Base-by-base conservation (phyloP, 495 filamentous ascomycete genomes). In the Geopyxis carbonaria region DNA sequence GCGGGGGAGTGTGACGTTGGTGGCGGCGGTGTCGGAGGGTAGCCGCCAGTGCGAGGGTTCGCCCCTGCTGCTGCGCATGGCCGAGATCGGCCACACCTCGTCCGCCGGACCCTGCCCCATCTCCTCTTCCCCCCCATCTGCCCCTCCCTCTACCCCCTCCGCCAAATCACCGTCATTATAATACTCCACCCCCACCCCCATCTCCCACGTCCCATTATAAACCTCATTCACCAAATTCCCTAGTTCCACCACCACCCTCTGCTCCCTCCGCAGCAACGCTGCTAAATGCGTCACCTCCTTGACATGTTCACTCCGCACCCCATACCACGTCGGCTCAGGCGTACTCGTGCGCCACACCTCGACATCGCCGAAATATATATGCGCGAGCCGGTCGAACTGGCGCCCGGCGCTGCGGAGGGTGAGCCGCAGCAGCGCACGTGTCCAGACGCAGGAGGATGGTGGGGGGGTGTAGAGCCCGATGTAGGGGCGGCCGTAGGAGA, bases 291-390 rank as follows among this genome's bases (percentile, higher is more conserved):
- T 77, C 72, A 86, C 76, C 45, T 93, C 84, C 56, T 93, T 93
- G 41, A 76, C 62, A 61, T 50, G 38, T 56, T 57, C 2, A 82
- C 67, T 0, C 25, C n/a, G n/a, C n/a, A n/a, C n/a, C n/a, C n/a
- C n/a, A n/a, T n/a, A n/a, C n/a, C n/a, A n/a, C n/a, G n/a, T 28
- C 25, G 85, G 85, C 59, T 93, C 79, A 0, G 83, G 81, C 4
- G 85, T 93, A 9, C 80, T 86, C 2, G 85, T 91, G 18, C 85
- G 65, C 63, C 77, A 89, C 2, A 93, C 66, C 55, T 92, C 85
- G 15, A 70, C 70, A 56, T 87, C 79, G 11, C 75, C 77, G 34
- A 92, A 62, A 46, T 80, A 92, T 69, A 92, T 74, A 13, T 78
- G 53, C 4, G 74, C 83, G 7, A 93, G 63, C 5, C 84, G 64